A percentile compares a stretch with the other conserved stretches of the same genome.
These are phyloP conservation scores for Euphorbia corollata DNA, from an alignment of 441 rosid species.

Conservation along the genomic window DNA sequence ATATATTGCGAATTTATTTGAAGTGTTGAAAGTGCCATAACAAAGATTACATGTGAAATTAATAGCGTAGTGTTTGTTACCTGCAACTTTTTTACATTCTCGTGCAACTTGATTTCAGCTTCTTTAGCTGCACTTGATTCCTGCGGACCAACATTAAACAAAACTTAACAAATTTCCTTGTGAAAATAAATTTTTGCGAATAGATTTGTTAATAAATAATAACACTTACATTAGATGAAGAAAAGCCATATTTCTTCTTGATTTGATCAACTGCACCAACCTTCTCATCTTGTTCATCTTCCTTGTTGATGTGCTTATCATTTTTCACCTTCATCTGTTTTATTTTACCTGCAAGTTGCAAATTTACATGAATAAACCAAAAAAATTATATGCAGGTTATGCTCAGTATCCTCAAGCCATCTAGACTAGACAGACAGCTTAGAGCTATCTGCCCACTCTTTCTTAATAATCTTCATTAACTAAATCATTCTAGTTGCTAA, in stretches of 20 bases:
- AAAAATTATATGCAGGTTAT: no score
- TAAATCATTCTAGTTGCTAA: neutral
- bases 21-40: no score
- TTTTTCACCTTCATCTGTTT: constrained; percentile 58
- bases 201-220: neutral
- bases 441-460: no score
- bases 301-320: constrained; percentile 45
- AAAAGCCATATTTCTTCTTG: constrained; percentile 82
- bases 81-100: constrained; percentile 65
- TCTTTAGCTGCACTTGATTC: constrained; percentile 61
- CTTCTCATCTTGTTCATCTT: constrained; percentile 49
- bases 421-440: no score
- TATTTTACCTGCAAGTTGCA: constrained; percentile 43
- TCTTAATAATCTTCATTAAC: no score
- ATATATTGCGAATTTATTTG: no score
- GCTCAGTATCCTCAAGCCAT: no score
- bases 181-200: no score
- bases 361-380: neutral
- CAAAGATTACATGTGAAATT: no score
- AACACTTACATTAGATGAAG: constrained; percentile 49
- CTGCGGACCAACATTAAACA: constrained; percentile 31
- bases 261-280: constrained; percentile 61
- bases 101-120: constrained; percentile 82
- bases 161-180: neutral
- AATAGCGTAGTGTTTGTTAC: constrained; percentile 26